Base-by-base conservation (phyloP, 495 filamentous ascomycete species). In the Aspergillus bridgeri region DNA sequence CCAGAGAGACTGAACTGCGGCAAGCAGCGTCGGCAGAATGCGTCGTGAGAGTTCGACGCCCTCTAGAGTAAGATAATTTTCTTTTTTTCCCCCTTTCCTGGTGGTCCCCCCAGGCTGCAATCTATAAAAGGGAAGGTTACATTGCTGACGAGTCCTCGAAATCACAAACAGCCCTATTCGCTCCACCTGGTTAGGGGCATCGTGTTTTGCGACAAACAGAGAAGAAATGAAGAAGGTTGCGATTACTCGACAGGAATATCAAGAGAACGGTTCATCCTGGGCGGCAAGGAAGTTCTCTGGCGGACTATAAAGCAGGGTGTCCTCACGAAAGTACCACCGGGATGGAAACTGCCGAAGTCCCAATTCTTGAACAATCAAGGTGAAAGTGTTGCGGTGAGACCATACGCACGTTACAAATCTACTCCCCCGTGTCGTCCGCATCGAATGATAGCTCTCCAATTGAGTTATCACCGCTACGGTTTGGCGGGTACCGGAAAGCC, bases 211-310 rank as follows among this genome's bases (percentile, higher is more conserved):
- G 1, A 80, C 69, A 27, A 84, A 94, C 66, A 79, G 79, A 54
- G 79, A 86, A 42, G 69, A 75, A 42, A 62, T 92, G 48, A 76
- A 82, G 57, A 74, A 76, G 42, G 72, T 91, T 11, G 81, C 84
- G 0, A 89, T 97, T 15, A 92, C 89, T 6, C 89, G 90, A 58
- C 81, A 89, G 56, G 91, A 99, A 65, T 98, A 98, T 70, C 83
- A 90, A 50, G 94, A 99, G 70, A 69, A 90, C 68, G 94, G 94
- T 23, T 85, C 85, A 52, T 79, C 74, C 21, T 97, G 90, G 91
- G 80, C 88, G 21, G 83, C 81, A 33, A 85, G 83, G 59, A 89
- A 86, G 65, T 96, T 97, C 61, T 68, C 81, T 22, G 79, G 79
- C 29, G 60, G 56, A 18, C 29, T 68, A 27, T 74, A 52, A 66